These are phyloP conservation scores for Pestalotiopsis sp. DNA, from an alignment of 2,329 filamentous ascomycete species.

Conservation along the genomic window DNA sequence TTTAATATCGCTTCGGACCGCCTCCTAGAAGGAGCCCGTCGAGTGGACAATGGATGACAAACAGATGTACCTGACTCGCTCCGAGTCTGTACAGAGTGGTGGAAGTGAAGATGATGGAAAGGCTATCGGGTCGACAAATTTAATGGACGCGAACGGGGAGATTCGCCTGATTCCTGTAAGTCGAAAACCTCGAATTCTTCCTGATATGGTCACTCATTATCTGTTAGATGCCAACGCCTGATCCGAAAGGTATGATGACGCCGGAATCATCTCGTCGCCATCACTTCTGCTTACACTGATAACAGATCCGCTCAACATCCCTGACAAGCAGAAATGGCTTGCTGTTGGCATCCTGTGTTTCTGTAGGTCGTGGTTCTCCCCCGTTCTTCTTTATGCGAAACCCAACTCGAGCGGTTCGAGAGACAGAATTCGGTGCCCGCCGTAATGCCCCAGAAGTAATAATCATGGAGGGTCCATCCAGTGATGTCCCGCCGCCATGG, in stretches of 20 bases:
- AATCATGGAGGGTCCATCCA: too few relatives aligned
- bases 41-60: conserved; percentile 2
- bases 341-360: conserved; percentile 12
- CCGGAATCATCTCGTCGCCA: not conserved
- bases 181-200: not conserved
- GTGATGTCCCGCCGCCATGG: too few relatives aligned
- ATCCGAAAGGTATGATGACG: conserved; percentile 7
- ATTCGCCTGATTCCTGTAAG: conserved; percentile 13
- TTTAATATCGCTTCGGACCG: not conserved
- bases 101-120: not conserved
- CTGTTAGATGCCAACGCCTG: conserved; percentile 9
- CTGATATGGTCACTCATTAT: not conserved
- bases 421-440: too few relatives aligned
- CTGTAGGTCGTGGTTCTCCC: not conserved
- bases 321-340: conserved; percentile 12
- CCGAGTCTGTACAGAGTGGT: conserved; percentile 2
- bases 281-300: not conserved
- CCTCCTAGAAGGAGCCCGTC: not conserved
- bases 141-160: conserved; percentile 13
- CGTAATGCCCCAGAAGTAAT: too few relatives aligned
- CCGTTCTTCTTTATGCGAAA: not conserved
- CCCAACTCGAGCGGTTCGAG: not conserved
- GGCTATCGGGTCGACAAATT: conserved; percentile 10
- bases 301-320: conserved; percentile 12
- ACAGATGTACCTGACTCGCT: not conserved